These are phyloP conservation scores for Phoenix dactylifera DNA, from an alignment of 176 grass and related monocot species.

Conservation along the genomic window DNA sequence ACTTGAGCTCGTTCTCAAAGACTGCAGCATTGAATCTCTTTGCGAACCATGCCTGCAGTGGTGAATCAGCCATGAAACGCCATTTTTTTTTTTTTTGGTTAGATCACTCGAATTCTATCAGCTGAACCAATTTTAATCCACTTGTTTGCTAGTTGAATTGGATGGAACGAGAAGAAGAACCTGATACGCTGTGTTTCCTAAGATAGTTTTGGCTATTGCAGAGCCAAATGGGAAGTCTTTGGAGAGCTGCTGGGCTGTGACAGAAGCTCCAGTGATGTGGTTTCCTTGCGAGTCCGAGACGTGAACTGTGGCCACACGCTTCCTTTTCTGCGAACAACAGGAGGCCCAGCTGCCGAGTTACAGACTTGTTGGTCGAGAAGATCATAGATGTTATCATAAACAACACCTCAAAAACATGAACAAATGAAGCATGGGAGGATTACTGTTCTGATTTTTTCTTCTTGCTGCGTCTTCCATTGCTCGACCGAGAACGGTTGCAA, in stretches of 20 bases:
- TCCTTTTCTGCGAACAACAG: slow-evolving; percentile 45
- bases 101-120: too few relatives aligned
- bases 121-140: too few relatives aligned
- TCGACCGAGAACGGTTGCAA: slow-evolving; percentile 66
- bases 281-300: slow-evolving; percentile 56
- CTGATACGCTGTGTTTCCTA: slow-evolving; percentile 73
- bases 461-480: slow-evolving; percentile 78
- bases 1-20: slow-evolving; percentile 95
- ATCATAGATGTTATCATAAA: background rate
- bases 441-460: slow-evolving; percentile 79
- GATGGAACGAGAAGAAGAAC: slow-evolving; percentile 1
- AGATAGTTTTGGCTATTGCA: slow-evolving; percentile 78
- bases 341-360: background rate
- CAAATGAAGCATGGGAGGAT: background rate
- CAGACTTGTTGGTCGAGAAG: background rate
- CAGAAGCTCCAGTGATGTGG: slow-evolving; percentile 50
- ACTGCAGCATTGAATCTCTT: slow-evolving; percentile 75
- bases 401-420: background rate
- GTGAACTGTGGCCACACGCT: slow-evolving; percentile 61
- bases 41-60: slow-evolving; percentile 54
- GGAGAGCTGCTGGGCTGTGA: slow-evolving; percentile 52
- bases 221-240: slow-evolving; percentile 90
- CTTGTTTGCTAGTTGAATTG: too few relatives aligned
- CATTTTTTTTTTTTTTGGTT: too few relatives aligned
- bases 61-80: background rate